These are phyloP conservation scores for Begonia fuchsioides DNA, from an alignment of 306 rosid species.

Conservation along the genomic window DNA sequence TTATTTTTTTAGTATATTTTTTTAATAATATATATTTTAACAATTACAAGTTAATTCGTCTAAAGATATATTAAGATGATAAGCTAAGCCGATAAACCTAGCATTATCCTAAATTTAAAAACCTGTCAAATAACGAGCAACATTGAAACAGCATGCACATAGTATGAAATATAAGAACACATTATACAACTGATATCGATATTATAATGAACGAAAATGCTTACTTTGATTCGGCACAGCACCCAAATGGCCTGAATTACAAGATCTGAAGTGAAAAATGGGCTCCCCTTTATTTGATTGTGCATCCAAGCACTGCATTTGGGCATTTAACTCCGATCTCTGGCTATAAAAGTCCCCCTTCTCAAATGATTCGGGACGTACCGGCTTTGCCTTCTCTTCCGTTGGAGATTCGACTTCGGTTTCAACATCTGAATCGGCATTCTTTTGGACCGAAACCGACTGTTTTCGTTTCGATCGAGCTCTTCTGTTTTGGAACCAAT, in stretches of 20 bases:
- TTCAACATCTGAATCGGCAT: constrained; percentile 26
- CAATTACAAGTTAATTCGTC: too few relatives aligned
- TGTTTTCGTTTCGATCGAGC: constrained; percentile 76
- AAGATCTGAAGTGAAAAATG: constrained; percentile 10
- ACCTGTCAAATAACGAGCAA: too few relatives aligned
- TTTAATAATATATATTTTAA: too few relatives aligned
- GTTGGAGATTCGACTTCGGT: constrained; percentile 37
- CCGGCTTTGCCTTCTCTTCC: constrained; percentile 27
- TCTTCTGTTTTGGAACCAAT: constrained; percentile 78
- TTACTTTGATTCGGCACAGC: constrained; percentile 6
- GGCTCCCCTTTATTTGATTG: constrained; percentile 5
- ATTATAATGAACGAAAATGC: background rate
- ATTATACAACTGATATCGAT: too few relatives aligned
- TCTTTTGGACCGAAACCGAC: constrained; percentile 12
- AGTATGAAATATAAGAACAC: background rate
- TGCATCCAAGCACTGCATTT: constrained; percentile 4
- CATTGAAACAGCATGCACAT: background rate
- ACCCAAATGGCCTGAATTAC: constrained; percentile 2
- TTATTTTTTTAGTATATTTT: too few relatives aligned
- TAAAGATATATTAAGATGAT: too few relatives aligned
- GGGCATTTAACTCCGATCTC: constrained; percentile 30
- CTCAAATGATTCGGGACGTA: constrained; percentile 16
- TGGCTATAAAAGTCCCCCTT: constrained; percentile 25
- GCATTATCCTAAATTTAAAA: too few relatives aligned
- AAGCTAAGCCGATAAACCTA: too few relatives aligned